Conservation (phyloP, 495 filamentous ascomycete species). For the Cetradonia linearis region DNA sequence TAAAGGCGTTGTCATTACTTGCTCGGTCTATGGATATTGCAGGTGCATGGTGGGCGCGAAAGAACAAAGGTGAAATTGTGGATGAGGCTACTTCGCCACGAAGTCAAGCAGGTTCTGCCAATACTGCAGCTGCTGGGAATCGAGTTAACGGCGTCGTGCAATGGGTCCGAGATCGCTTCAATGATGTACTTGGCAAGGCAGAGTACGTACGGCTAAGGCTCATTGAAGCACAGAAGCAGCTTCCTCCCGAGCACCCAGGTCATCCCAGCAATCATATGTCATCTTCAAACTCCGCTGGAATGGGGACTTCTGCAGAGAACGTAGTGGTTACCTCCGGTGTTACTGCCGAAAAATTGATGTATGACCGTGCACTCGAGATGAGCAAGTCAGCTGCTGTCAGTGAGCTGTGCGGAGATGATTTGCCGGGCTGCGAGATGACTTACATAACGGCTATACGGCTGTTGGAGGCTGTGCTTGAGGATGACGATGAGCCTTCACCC, state of each 20-base stretch:
- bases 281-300: slow-evolving; percentile 37
- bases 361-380: slow-evolving; percentile 94
- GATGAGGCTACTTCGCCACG: slow-evolving; percentile 37
- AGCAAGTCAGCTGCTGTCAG: slow-evolving; percentile 87
- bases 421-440: slow-evolving; percentile 80
- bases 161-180: slow-evolving; percentile 89
- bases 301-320: slow-evolving; percentile 48
- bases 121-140: slow-evolving; percentile 46
- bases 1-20: slow-evolving; percentile 80
- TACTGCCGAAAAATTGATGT: slow-evolving; percentile 95
- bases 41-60: slow-evolving; percentile 80
- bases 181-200: slow-evolving; percentile 91
- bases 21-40: slow-evolving; percentile 96
- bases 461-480: slow-evolving; percentile 87
- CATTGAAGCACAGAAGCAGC: slow-evolving; percentile 70
- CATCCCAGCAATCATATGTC: slow-evolving; percentile 68
- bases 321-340: slow-evolving; percentile 64
- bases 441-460: slow-evolving; percentile 87
- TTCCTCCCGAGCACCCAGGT: slow-evolving; percentile 75
- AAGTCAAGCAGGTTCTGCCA: slow-evolving; percentile 31
- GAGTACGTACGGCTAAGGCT: slow-evolving; percentile 83
- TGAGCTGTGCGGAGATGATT: slow-evolving; percentile 84
- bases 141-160: slow-evolving; percentile 90
- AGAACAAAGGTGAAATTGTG: slow-evolving; percentile 55
- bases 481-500: slow-evolving; percentile 53